Evolutionary conservation across 2,329 filamentous ascomycete genomes (phyloP).

Genomic region (Hymenoscyphus infarciens): DNA sequence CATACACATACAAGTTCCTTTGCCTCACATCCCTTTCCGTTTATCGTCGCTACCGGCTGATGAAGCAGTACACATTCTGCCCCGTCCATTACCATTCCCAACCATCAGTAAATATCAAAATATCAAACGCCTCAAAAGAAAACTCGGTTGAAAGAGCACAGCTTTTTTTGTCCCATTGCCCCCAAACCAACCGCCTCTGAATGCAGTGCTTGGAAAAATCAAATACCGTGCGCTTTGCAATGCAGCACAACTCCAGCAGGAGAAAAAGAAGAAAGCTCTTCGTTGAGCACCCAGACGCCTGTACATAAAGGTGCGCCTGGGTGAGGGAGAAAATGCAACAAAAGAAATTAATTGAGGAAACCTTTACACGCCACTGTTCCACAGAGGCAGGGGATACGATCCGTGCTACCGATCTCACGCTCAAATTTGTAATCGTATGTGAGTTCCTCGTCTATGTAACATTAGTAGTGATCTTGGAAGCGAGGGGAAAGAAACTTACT

Average conservation of each 20-base stretch:
- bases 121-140: slow-evolving; percentile 22
- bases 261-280: slow-evolving; percentile 4
- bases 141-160: slow-evolving; percentile 36
- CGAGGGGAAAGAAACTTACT: slow-evolving; percentile 59
- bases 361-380: slow-evolving; percentile 96
- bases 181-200: slow-evolving; percentile 17
- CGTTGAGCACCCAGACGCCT: background rate
- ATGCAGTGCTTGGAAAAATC: slow-evolving; percentile 23
- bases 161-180: slow-evolving; percentile 21
- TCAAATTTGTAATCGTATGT: slow-evolving; percentile 99
- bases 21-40: slow-evolving; percentile 6
- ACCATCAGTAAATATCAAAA: slow-evolving; percentile 14
- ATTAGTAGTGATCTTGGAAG: slow-evolving; percentile 21
- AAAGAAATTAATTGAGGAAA: slow-evolving; percentile 79
- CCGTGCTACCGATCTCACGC: slow-evolving; percentile 88
- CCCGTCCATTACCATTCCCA: slow-evolving; percentile 3
- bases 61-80: slow-evolving; percentile 20
- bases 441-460: slow-evolving; percentile 80
- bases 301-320: slow-evolving; percentile 3
- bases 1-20: slow-evolving; percentile 21
- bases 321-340: slow-evolving; percentile 12
- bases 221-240: slow-evolving; percentile 17
- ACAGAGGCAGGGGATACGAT: slow-evolving; percentile 95
- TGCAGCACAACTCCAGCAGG: slow-evolving; percentile 17
- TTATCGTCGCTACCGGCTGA: slow-evolving; percentile 15